A percentile compares a stretch with the other conserved stretches of the same genome.
These are phyloP conservation scores for Saxophila tyrrhenica DNA, from an alignment of 495 filamentous ascomycete genomes.

Conservation along the genomic window DNA sequence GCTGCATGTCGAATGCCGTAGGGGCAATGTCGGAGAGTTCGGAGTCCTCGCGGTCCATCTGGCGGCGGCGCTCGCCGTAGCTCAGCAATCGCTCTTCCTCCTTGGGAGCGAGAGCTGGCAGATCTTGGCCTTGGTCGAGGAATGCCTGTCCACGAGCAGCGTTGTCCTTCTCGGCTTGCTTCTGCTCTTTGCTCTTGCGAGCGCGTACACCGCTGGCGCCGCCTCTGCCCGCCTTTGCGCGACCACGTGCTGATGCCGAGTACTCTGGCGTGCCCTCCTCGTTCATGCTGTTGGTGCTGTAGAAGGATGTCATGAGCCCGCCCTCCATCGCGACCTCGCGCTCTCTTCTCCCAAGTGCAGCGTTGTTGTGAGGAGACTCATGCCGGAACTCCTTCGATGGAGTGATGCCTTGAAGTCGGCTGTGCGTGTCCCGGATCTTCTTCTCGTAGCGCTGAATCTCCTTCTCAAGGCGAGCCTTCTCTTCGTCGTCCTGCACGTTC, in stretches of 20 bases:
- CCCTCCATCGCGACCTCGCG: conserved; percentile 59
- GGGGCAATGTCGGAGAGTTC: conserved; percentile 14
- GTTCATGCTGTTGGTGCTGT: conserved; percentile 36
- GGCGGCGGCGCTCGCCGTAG: not conserved
- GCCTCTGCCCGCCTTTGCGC: not conserved
- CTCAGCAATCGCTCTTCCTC: conserved; percentile 48
- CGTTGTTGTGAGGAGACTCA: conserved; percentile 61
- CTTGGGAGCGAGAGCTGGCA: conserved; percentile 48
- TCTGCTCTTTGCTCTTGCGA: conserved; percentile 89
- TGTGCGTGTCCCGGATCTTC: conserved; percentile 74
- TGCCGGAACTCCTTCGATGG: conserved; percentile 61
- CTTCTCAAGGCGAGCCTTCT: conserved; percentile 61
- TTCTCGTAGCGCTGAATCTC: conserved; percentile 78
- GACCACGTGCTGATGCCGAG: not conserved
- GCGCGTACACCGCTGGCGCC: conserved; percentile 46
- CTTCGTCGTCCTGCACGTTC: conserved; percentile 62
- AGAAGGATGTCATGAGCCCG: conserved; percentile 77
- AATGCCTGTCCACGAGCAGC: conserved; percentile 82
- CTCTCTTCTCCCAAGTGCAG: conserved; percentile 22
- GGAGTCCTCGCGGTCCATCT: conserved; percentile 29
- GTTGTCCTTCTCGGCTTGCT: conserved; percentile 86
- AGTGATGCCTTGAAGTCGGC: conserved; percentile 72
- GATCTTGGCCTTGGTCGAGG: conserved; percentile 71
- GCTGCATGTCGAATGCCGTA: conserved; percentile 9
- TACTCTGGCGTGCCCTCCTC: conserved; percentile 8